A percentile compares a stretch with the other conserved stretches of the same genome.
These are phyloP conservation scores for Babesia caballi DNA, from an alignment of 169 alveolate species.

Conservation along the genomic window DNA sequence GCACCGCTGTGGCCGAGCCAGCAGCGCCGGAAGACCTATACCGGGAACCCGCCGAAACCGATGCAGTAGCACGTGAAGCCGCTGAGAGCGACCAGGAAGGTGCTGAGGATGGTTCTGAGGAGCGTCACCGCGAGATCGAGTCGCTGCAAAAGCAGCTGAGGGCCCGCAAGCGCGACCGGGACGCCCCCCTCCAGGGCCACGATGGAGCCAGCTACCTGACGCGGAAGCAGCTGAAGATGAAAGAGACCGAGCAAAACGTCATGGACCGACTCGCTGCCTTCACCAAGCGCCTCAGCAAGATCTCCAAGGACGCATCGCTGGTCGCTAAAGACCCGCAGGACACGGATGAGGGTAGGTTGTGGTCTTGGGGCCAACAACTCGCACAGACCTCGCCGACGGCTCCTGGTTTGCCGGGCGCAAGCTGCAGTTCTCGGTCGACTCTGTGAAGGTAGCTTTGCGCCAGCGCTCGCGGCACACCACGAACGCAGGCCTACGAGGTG, in stretches of 20 bases:
- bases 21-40: background rate
- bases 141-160: conserved; percentile 5
- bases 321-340: conserved; percentile 37
- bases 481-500: conserved; percentile 46
- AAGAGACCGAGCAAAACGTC: background rate
- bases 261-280: conserved; percentile 47
- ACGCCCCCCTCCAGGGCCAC: conserved; percentile 1
- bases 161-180: background rate
- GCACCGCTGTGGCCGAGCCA: background rate
- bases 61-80: background rate
- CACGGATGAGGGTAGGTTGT: conserved; percentile 50
- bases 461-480: background rate
- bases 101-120: background rate
- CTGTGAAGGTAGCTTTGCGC: conserved; percentile 20
- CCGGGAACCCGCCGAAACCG: background rate
- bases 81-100: background rate
- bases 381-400: conserved; percentile 60
- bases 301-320: conserved; percentile 23
- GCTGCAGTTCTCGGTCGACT: conserved; percentile 58
- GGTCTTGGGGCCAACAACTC: background rate
- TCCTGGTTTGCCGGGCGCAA: conserved; percentile 65
- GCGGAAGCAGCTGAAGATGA: conserved; percentile 23
- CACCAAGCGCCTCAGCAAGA: conserved; percentile 44
- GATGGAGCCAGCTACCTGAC: conserved; percentile 28
- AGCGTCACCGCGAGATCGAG: conserved; percentile 17